Conservation (phyloP, 2,329 filamentous ascomycete species). For the Chaetomiaceae sp. region DNA sequence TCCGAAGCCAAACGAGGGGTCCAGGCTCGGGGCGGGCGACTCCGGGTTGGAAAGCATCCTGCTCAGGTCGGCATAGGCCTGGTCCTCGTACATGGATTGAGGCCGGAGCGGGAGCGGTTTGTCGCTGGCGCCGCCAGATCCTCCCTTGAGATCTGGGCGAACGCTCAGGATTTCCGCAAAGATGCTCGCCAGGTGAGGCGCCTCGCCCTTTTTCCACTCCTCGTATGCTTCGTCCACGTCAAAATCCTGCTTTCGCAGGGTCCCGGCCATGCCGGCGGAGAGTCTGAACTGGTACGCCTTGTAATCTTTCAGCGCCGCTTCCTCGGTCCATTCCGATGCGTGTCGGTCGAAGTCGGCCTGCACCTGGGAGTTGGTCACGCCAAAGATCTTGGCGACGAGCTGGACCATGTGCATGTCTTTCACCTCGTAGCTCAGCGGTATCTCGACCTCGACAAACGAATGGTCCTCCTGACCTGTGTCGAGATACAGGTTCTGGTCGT, state of each 20-base stretch:
- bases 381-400: conserved; percentile 81
- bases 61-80: conserved; percentile 49
- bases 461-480: conserved; percentile 56
- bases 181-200: conserved; percentile 82
- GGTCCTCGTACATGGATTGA: conserved; percentile 46
- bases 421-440: conserved; percentile 84
- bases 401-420: conserved; percentile 96
- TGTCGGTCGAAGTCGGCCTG: conserved; percentile 85
- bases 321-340: conserved; percentile 80
- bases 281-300: conserved; percentile 91
- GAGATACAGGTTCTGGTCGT: conserved; percentile 82
- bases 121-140: conserved; percentile 56
- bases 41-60: conserved; percentile 47
- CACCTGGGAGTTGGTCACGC: conserved; percentile 69
- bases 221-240: conserved; percentile 84
- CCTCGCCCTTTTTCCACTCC: conserved; percentile 86
- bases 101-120: conserved; percentile 55
- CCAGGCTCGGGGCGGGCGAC: conserved; percentile 44
- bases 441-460: conserved; percentile 72
- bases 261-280: conserved; percentile 71
- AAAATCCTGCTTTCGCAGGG: conserved; percentile 80
- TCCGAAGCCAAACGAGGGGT: conserved; percentile 65
- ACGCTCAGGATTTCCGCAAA: conserved; percentile 86
- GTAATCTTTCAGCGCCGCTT: conserved; percentile 82
- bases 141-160: conserved; percentile 79